phyloP scores from a whole-genome alignment of 75 land plant species.

The Selaginella moellendorffii region DNA sequence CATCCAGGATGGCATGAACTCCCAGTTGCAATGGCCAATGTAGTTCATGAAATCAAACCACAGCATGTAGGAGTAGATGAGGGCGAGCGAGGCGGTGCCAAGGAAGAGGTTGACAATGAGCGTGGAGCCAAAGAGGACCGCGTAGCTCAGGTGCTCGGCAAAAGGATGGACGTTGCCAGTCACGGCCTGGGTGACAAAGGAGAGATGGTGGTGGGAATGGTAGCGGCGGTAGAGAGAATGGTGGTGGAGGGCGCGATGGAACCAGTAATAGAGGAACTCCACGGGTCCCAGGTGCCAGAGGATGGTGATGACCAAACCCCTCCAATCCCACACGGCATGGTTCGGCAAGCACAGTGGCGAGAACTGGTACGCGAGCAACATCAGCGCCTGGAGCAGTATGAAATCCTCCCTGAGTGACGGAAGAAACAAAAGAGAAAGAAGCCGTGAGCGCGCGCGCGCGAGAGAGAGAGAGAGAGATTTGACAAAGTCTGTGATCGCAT shows the following conservation, averaged over 20 bases:
- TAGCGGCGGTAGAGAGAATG: conserved; percentile 61
- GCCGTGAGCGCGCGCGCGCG: background rate
- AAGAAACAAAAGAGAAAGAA: background rate
- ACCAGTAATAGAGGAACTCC: conserved; percentile 86
- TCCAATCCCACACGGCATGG: conserved; percentile 35
- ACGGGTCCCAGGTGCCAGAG: conserved; percentile 56
- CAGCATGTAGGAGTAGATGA: conserved; percentile 32
- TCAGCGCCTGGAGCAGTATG: background rate
- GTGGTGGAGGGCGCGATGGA: conserved; percentile 80
- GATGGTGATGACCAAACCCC: conserved; percentile 28
- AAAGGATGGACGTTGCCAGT: conserved; percentile 91
- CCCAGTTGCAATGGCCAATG: conserved; percentile 97
- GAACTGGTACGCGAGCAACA: background rate
- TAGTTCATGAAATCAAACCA: conserved; percentile 91
- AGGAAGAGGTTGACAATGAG: conserved; percentile 17
- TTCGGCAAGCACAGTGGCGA: conserved; percentile 19
- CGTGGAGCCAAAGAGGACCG: conserved; percentile 37
- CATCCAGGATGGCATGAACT: conserved; percentile 56
- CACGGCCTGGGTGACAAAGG: conserved; percentile 74
- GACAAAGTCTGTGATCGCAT: background rate
- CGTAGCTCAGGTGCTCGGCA: conserved; percentile 52
- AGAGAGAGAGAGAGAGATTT: background rate
- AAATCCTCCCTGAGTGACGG: background rate
- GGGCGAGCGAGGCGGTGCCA: conserved; percentile 29
- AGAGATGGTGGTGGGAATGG: conserved; percentile 88